A percentile compares a stretch with the other conserved stretches of the same genome.
Conservation (phyloP, 108 stramenopile genomes). For the Cylindrotheca closterium region DNA sequence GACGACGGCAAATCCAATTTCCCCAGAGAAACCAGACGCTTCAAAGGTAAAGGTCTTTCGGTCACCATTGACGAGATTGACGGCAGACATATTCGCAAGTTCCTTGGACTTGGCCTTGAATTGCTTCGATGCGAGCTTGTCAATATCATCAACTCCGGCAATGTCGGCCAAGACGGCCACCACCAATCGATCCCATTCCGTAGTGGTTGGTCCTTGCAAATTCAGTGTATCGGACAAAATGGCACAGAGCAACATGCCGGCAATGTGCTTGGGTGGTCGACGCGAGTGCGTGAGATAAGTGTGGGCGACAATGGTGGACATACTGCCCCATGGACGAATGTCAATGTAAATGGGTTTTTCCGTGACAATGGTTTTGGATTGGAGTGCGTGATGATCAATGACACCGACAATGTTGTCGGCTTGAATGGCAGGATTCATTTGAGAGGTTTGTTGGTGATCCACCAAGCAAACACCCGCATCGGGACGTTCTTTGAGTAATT, state of each 20-base stretch:
- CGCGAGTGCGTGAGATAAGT: slow-evolving; percentile 53
- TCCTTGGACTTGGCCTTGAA: slow-evolving; percentile 72
- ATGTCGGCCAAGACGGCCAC: slow-evolving; percentile 68
- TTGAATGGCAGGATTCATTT: slow-evolving; percentile 67
- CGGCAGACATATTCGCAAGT: slow-evolving; percentile 40
- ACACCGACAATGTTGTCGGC: slow-evolving; percentile 61
- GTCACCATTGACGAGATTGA: slow-evolving; percentile 66
- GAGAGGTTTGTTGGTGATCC: slow-evolving; percentile 75
- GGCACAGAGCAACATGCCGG: slow-evolving; percentile 66
- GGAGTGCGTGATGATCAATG: slow-evolving; percentile 86
- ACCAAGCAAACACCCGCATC: slow-evolving; percentile 61
- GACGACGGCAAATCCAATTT: slow-evolving; percentile 75
- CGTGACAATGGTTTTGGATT: slow-evolving; percentile 68
- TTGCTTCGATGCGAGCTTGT: slow-evolving; percentile 55
- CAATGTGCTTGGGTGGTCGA: slow-evolving; percentile 33
- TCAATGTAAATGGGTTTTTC: slow-evolving; percentile 79
- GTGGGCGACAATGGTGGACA: slow-evolving; percentile 72
- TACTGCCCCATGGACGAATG: slow-evolving; percentile 79
- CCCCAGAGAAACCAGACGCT: slow-evolving; percentile 29
- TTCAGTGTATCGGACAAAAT: slow-evolving; percentile 78
- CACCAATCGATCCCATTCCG: slow-evolving; percentile 68
- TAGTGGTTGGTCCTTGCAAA: slow-evolving; percentile 71
- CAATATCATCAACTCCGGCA: slow-evolving; percentile 57
- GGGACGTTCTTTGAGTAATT: slow-evolving; percentile 39
- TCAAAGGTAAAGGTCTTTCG: slow-evolving; percentile 65